phyloP scores from a whole-genome alignment of 2,329 filamentous ascomycete genomes.

The Lecanoromycetidae sp. region DNA sequence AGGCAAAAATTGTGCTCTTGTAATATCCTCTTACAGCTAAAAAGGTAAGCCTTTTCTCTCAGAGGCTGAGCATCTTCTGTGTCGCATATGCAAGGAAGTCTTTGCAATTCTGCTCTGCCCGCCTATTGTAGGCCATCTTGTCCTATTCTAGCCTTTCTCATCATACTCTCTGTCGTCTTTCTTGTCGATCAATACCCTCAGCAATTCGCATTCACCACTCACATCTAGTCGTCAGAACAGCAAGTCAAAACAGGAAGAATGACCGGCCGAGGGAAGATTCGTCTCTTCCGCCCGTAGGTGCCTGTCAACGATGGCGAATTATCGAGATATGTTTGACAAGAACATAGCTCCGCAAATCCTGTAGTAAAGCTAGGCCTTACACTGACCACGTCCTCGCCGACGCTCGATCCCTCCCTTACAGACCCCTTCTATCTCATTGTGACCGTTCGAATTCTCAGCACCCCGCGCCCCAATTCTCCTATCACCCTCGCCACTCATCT shows the following conservation, averaged over 20 bases:
- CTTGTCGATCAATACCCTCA: not conserved
- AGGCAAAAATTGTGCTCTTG: no score
- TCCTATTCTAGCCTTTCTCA: no score
- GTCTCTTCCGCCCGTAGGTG: not conserved
- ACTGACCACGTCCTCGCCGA: not conserved
- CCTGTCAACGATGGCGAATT: not conserved
- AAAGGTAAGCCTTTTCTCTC: no score
- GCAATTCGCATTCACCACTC: not conserved
- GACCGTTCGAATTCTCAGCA: not conserved
- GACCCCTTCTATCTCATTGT: not conserved
- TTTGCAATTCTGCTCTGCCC: no score
- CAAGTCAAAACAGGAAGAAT: not conserved
- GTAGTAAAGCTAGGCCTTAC: not conserved
- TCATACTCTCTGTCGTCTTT: no score
- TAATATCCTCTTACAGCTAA: no score
- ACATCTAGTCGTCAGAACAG: not conserved
- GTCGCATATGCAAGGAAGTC: no score
- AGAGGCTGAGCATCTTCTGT: no score
- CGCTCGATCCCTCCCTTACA: not conserved
- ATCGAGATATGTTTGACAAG: not conserved
- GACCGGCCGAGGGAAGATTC: not conserved
- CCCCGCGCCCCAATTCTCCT: not conserved
- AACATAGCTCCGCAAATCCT: not conserved
- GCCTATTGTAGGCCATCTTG: no score
- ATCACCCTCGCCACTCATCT: not conserved